These are phyloP conservation scores for Suhomyces yuchorum DNA, from an alignment of 1,139 yeast species.

Conservation along the genomic window DNA sequence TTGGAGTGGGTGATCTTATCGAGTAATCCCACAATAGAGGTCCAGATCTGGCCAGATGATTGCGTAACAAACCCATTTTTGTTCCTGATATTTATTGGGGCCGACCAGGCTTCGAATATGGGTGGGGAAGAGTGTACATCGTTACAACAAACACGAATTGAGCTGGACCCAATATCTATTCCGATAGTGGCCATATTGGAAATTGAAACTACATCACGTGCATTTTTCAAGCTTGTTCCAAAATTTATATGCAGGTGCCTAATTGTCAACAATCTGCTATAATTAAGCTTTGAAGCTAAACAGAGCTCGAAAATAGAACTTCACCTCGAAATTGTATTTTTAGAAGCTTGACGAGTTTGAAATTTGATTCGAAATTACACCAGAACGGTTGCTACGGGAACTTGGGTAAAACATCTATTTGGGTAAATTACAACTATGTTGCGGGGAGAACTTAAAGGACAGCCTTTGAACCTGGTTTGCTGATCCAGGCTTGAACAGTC, in stretches of 20 bases:
- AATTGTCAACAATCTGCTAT: not conserved
- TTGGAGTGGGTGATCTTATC: not conserved
- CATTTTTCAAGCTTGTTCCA: not conserved
- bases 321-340: not conserved
- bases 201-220: not conserved
- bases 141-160: slow-evolving; percentile 40
- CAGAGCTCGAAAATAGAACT: not conserved
- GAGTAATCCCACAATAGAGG: slow-evolving; percentile 8
- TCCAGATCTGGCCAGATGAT: slow-evolving; percentile 41
- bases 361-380: not conserved
- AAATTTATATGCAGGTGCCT: not conserved
- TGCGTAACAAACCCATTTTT: slow-evolving; percentile 36
- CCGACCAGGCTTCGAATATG: slow-evolving; percentile 1
- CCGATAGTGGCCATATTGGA: slow-evolving; percentile 33
- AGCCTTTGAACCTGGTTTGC: slow-evolving; percentile 53
- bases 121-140: slow-evolving; percentile 2
- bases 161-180: slow-evolving; percentile 57
- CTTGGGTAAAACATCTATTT: slow-evolving; percentile 8
- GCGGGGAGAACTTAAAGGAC: slow-evolving; percentile 2
- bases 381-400: not conserved
- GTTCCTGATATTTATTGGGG: slow-evolving; percentile 21
- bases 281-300: not conserved
- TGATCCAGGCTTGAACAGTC: slow-evolving; percentile 60
- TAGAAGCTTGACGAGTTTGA: not conserved
- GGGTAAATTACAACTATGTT: slow-evolving; percentile 4